phyloP scores from a whole-genome alignment of 169 alveolate genomes.

The Cyclospora cayetanensis region DNA sequence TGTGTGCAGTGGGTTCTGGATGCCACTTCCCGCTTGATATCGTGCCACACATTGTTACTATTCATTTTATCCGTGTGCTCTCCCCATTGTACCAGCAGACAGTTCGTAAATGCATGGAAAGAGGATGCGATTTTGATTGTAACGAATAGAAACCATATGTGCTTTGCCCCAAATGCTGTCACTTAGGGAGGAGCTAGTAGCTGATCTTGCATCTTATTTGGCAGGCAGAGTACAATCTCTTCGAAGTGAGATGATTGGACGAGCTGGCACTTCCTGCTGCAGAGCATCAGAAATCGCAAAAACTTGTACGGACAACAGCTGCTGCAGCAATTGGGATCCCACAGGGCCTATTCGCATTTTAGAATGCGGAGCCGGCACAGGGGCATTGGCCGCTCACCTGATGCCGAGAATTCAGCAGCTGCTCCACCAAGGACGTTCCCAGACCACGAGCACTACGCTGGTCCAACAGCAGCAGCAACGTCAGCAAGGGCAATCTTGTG shows the following conservation, averaged over 20 bases:
- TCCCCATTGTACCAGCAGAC: too few species aligned
- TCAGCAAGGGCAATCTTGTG: neutral
- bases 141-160: too few species aligned
- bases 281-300: too few species aligned
- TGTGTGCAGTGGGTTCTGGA: too few species aligned
- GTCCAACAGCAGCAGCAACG: neutral
- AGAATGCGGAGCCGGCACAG: slow-evolving; percentile 56
- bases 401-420: slow-evolving; percentile 31
- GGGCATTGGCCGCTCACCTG: slow-evolving; percentile 54
- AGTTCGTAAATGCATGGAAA: too few species aligned
- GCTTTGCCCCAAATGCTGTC: too few species aligned
- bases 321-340: slow-evolving; percentile 49
- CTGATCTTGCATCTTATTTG: slow-evolving; percentile 32
- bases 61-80: too few species aligned
- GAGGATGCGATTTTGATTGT: too few species aligned
- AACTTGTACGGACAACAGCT: too few species aligned
- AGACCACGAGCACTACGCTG: neutral
- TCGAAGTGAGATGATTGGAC: neutral
- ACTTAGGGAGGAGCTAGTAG: slow-evolving; percentile 31
- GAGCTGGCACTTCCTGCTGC: too few species aligned
- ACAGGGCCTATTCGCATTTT: neutral
- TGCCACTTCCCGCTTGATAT: too few species aligned
- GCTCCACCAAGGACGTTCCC: neutral
- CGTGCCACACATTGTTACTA: too few species aligned
- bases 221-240: neutral